Percentiles rank a stretch among this genome's conserved stretches.
These are phyloP conservation scores for Boletus vinaceobasis DNA, from an alignment of 768 basidiomycete species.

Conservation along the genomic window DNA sequence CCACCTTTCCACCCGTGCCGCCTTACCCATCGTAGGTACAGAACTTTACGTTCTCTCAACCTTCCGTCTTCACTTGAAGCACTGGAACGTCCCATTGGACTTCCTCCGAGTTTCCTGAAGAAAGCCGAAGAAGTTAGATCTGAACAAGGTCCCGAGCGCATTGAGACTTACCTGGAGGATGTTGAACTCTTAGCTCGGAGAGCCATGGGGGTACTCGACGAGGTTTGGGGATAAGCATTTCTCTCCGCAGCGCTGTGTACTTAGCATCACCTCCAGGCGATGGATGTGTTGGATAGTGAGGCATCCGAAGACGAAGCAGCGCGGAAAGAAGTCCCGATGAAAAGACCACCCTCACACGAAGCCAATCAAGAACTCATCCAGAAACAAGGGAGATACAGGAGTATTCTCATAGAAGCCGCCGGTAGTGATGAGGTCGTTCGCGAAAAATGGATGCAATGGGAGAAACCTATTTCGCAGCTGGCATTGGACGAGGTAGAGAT, in stretches of 20 bases:
- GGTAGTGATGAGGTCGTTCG: conserved; percentile 75
- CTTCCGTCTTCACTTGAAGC: conserved; percentile 87
- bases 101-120: conserved; percentile 82
- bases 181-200: conserved; percentile 63
- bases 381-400: conserved; percentile 68
- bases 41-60: conserved; percentile 65
- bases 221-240: conserved; percentile 45
- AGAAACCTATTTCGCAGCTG: conserved; percentile 63
- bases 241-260: background rate
- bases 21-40: conserved; percentile 29
- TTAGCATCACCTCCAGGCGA: conserved; percentile 49
- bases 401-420: conserved; percentile 66
- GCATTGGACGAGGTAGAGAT: conserved; percentile 57
- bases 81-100: conserved; percentile 77
- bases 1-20: background rate
- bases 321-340: conserved; percentile 46
- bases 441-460: conserved; percentile 89
- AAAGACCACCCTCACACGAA: conserved; percentile 68
- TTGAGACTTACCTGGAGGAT: conserved; percentile 71
- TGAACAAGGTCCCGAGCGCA: conserved; percentile 70
- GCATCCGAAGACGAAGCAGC: conserved; percentile 79
- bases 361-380: conserved; percentile 72
- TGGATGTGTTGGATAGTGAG: conserved; percentile 89
- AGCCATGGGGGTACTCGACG: conserved; percentile 63
- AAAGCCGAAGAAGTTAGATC: conserved; percentile 83